phyloP scores from a whole-genome alignment of 106 monocot species.

The Phalaenopsis equestris region DNA sequence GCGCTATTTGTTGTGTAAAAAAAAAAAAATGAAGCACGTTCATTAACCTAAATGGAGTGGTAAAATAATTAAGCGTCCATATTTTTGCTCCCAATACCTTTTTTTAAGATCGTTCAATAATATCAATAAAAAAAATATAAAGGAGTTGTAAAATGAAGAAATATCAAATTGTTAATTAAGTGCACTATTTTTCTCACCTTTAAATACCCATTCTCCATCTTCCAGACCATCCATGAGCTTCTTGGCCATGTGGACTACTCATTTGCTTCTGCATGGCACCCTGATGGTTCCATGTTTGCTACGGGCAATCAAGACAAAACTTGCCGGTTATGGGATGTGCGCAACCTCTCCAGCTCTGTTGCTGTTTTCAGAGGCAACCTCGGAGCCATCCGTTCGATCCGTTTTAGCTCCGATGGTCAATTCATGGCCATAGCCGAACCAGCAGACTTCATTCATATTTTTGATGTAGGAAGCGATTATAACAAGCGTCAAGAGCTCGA shows the following conservation, averaged over 20 bases:
- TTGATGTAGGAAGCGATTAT: conserved; percentile 39
- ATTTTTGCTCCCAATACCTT: neutral
- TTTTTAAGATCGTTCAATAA: neutral
- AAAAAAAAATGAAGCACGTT: no score
- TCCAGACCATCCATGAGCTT: conserved; percentile 37
- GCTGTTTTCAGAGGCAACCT: conserved; percentile 49
- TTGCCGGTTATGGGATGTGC: conserved; percentile 49
- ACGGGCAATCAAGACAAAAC: conserved; percentile 69
- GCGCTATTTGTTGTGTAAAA: no score
- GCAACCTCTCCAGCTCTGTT: conserved; percentile 40
- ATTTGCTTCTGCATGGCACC: conserved; percentile 63
- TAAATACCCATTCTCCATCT: conserved; percentile 1
- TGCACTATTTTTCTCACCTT: neutral
- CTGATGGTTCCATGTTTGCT: conserved; percentile 41
- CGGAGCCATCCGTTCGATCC: conserved; percentile 51
- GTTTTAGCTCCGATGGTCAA: conserved; percentile 46
- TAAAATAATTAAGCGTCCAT: no score
- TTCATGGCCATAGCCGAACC: conserved; percentile 66
- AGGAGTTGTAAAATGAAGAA: neutral
- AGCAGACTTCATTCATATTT: conserved; percentile 61
- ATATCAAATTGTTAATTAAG: neutral
- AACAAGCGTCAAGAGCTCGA: conserved; percentile 41
- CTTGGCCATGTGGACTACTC: conserved; percentile 50
- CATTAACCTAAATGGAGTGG: no score
- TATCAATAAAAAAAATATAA: neutral